These are phyloP conservation scores for Ogataea ramenticola DNA, from an alignment of 805 yeast genomes.

Conservation along the genomic window DNA sequence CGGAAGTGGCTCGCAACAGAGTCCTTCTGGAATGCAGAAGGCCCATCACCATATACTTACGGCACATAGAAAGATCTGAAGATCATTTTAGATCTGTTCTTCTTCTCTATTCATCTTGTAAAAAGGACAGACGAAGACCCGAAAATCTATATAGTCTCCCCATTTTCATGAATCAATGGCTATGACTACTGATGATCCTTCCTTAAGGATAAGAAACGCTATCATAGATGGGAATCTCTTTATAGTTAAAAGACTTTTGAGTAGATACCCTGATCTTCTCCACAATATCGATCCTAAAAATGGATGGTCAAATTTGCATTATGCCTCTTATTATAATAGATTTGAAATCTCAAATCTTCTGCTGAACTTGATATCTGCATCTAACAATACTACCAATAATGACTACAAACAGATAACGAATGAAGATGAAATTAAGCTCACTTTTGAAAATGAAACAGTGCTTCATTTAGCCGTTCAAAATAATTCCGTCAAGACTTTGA, in stretches of 20 bases:
- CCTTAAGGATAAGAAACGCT: slow-evolving; percentile 60
- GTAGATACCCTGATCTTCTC: slow-evolving; percentile 60
- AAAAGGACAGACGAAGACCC: no score
- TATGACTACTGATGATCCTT: slow-evolving; percentile 48
- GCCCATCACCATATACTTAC: no score
- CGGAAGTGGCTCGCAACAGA: no score
- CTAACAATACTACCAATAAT: not conserved
- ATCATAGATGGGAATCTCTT: slow-evolving; percentile 53
- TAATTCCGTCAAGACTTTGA: slow-evolving; percentile 56
- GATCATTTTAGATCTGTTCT: no score
- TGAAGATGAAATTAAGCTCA: slow-evolving; percentile 30
- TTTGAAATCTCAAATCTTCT: slow-evolving; percentile 41
- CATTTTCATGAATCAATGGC: not conserved
- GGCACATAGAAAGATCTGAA: no score
- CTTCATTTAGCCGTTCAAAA: slow-evolving; percentile 62
- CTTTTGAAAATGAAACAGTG: slow-evolving; percentile 54
- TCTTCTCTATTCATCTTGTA: no score
- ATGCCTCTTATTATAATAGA: slow-evolving; percentile 69
- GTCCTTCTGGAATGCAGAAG: no score
- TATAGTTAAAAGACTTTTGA: slow-evolving; percentile 58
- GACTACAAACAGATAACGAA: slow-evolving; percentile 22
- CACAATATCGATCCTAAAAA: slow-evolving; percentile 60
- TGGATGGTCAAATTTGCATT: slow-evolving; percentile 83
- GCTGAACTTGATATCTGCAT: slow-evolving; percentile 7
- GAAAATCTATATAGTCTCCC: no score